phyloP scores from a whole-genome alignment of 495 filamentous ascomycete species.

The Penicillium lagena region DNA sequence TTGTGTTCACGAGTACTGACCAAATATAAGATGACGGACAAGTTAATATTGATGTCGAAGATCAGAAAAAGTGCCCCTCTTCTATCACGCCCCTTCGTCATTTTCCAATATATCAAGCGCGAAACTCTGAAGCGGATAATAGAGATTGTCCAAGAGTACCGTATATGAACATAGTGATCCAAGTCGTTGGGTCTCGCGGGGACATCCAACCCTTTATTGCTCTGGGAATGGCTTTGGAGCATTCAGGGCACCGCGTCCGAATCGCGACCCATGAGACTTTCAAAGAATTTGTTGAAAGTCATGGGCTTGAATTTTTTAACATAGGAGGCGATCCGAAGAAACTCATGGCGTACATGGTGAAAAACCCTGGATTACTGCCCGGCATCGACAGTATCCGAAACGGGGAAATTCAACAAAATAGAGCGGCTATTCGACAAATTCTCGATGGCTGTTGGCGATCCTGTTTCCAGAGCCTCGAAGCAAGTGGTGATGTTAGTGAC shows the following conservation, averaged over 20 bases:
- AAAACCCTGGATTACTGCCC: conserved; percentile 75
- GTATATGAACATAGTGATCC: conserved; percentile 78
- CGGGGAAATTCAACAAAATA: conserved; percentile 59
- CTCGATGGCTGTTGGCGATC: conserved; percentile 73
- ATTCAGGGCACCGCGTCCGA: conserved; percentile 66
- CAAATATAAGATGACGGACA: conserved; percentile 5
- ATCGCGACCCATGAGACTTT: conserved; percentile 73
- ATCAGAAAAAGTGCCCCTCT: conserved; percentile 14
- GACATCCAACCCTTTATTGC: conserved; percentile 74
- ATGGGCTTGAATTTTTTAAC: conserved; percentile 70
- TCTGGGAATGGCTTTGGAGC: conserved; percentile 56
- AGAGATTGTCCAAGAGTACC: too few species aligned
- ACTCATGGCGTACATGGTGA: conserved; percentile 84
- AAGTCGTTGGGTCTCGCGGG: conserved; percentile 70
- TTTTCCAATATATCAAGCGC: conserved; percentile 40
- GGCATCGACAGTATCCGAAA: conserved; percentile 57
- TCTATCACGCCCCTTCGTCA: conserved; percentile 52
- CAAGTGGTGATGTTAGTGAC: conserved; percentile 26
- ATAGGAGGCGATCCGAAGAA: conserved; percentile 77
- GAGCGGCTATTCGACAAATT: conserved; percentile 61
- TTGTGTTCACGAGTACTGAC: too few species aligned
- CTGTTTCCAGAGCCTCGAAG: conserved; percentile 61
- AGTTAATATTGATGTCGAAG: conserved; percentile 1
- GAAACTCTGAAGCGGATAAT: too few species aligned
- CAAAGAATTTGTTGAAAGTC: conserved; percentile 58